Conservation (phyloP, 257 asterid species). For the Plantago elongata region DNA sequence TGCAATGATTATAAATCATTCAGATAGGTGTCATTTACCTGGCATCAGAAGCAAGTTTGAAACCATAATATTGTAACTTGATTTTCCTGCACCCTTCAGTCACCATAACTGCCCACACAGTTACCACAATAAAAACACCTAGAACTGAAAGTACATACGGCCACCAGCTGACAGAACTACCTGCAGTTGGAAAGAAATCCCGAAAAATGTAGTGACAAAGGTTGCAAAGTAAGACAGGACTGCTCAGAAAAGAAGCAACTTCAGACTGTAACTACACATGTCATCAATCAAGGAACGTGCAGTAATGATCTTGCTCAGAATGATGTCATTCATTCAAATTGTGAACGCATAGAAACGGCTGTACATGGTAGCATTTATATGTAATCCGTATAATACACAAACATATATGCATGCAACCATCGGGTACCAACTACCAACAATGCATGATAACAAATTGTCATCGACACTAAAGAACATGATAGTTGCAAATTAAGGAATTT, state of each 20-base stretch:
- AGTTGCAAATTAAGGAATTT: not conserved
- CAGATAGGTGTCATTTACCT: conserved; percentile 40
- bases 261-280: not conserved
- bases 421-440: not conserved
- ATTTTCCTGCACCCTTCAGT: conserved; percentile 98
- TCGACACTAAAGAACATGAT: not conserved
- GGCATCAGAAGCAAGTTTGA: conserved; percentile 88
- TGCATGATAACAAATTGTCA: not conserved
- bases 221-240: not conserved
- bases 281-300: not conserved
- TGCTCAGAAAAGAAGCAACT: conserved; percentile 6
- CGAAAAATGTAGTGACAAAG: not conserved
- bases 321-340: too few species aligned
- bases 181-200: conserved; percentile 41
- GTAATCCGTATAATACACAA: not conserved
- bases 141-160: conserved; percentile 68
- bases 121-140: conserved; percentile 73
- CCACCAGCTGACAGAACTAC: conserved; percentile 78
- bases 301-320: too few species aligned
- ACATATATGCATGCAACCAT: not conserved
- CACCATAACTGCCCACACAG: conserved; percentile 94
- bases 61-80: conserved; percentile 93
- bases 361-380: too few species aligned
- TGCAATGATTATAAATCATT: conserved; percentile 6
- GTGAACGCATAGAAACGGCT: too few species aligned